These are phyloP conservation scores for Nicotiana attenuata DNA, from an alignment of 257 asterid species.

Conservation along the genomic window DNA sequence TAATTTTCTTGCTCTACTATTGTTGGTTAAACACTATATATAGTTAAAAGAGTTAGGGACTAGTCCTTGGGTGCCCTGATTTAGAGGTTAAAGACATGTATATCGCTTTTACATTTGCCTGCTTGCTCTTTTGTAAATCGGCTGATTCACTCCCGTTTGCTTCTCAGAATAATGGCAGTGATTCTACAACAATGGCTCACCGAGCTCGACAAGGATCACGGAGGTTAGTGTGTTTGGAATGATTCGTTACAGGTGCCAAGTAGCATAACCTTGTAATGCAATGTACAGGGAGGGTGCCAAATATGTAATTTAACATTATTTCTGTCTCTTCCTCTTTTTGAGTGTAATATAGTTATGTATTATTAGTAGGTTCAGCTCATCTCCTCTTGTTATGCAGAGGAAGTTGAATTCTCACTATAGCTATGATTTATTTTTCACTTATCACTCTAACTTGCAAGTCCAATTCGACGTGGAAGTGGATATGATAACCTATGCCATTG, in stretches of 20 bases:
- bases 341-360: no score
- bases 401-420: neutral
- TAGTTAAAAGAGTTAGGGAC: neutral
- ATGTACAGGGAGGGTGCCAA: no score
- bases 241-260: no score
- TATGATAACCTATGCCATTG: neutral
- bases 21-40: neutral
- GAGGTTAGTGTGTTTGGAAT: slow-evolving; percentile 39
- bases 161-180: slow-evolving; percentile 47
- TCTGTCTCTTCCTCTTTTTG: no score
- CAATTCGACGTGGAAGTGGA: neutral
- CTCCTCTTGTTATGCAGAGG: neutral
- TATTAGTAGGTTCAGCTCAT: neutral
- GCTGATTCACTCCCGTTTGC: neutral
- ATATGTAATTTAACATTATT: no score
- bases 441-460: neutral
- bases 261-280: no score
- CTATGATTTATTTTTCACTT: neutral
- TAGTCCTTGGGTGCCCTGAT: neutral
- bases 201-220: slow-evolving; percentile 65
- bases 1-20: neutral
- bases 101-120: neutral
- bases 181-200: slow-evolving; percentile 31
- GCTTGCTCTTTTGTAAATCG: neutral
- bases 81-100: neutral